phyloP scores from a whole-genome alignment of 768 basidiomycete genomes.

The Tylopilus subfusipes region DNA sequence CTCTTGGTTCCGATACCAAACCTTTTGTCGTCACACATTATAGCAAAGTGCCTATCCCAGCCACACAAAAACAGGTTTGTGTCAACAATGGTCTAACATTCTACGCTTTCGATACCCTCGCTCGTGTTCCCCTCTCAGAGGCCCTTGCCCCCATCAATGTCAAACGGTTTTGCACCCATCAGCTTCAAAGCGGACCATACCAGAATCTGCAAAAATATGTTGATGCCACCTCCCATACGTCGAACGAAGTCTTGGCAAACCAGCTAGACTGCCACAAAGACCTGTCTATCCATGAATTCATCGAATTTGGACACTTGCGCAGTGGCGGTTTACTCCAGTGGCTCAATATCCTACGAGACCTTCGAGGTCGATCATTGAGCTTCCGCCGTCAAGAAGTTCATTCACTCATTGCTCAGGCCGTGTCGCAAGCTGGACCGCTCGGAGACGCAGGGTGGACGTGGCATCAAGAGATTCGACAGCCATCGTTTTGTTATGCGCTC shows the following conservation, averaged over 20 bases:
- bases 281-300: slow-evolving; percentile 35
- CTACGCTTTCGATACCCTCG: slow-evolving; percentile 27
- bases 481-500: slow-evolving; percentile 23
- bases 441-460: neutral
- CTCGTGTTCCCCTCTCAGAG: neutral
- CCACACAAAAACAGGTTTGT: neutral
- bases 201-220: slow-evolving; percentile 32
- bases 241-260: slow-evolving; percentile 30
- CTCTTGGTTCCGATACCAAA: slow-evolving; percentile 25
- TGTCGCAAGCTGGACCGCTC: slow-evolving; percentile 38
- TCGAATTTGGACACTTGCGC: slow-evolving; percentile 33
- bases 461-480: slow-evolving; percentile 11
- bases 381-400: slow-evolving; percentile 41
- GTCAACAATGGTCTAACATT: slow-evolving; percentile 34
- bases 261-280: slow-evolving; percentile 39
- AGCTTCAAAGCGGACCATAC: slow-evolving; percentile 34
- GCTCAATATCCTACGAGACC: slow-evolving; percentile 45
- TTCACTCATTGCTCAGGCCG: slow-evolving; percentile 40
- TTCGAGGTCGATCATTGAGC: slow-evolving; percentile 35
- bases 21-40: slow-evolving; percentile 20
- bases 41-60: slow-evolving; percentile 11
- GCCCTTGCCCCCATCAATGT: neutral
- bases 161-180: slow-evolving; percentile 21
- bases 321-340: slow-evolving; percentile 47
- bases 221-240: neutral